phyloP scores from a whole-genome alignment of 441 rosid species.

The Corymbia calophylla region DNA sequence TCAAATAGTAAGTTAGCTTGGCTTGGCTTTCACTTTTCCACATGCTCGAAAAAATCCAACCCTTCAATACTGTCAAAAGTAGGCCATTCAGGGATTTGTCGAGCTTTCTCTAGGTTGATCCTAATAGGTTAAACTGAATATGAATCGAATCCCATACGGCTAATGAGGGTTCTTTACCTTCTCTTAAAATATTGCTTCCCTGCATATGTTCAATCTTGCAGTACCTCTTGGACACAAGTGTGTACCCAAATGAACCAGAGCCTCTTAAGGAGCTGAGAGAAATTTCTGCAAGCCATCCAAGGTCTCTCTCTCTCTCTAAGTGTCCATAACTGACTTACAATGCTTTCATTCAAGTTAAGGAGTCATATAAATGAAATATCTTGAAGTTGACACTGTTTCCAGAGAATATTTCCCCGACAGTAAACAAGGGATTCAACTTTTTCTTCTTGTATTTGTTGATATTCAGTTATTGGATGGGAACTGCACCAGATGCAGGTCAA shows the following conservation, averaged over 20 bases:
- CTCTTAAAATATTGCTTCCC: neutral
- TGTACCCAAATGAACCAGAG: slow-evolving; percentile 41
- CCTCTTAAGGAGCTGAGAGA: slow-evolving; percentile 44
- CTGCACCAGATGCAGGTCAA: slow-evolving; percentile 51
- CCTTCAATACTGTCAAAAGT: neutral
- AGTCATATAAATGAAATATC: neutral
- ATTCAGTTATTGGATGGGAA: slow-evolving; percentile 22
- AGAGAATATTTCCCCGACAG: neutral
- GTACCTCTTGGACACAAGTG: slow-evolving; percentile 56
- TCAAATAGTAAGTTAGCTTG: neutral
- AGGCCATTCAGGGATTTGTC: neutral
- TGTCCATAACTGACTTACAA: neutral
- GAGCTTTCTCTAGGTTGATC: neutral
- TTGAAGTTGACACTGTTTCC: neutral
- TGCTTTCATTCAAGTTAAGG: neutral
- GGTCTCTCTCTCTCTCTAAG: slow-evolving; percentile 1
- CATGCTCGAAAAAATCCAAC: neutral
- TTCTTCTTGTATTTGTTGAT: neutral
- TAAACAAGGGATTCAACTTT: neutral
- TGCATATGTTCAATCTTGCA: neutral
- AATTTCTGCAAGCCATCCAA: slow-evolving; percentile 34
- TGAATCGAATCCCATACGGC: neutral
- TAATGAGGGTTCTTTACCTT: neutral
- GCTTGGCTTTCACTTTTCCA: neutral
- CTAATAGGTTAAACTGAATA: neutral